A percentile compares a stretch with the other conserved stretches of the same genome.
Evolutionary conservation across 2,329 filamentous ascomycete species (phyloP).

Genomic region (Botrytis elliptica): DNA sequence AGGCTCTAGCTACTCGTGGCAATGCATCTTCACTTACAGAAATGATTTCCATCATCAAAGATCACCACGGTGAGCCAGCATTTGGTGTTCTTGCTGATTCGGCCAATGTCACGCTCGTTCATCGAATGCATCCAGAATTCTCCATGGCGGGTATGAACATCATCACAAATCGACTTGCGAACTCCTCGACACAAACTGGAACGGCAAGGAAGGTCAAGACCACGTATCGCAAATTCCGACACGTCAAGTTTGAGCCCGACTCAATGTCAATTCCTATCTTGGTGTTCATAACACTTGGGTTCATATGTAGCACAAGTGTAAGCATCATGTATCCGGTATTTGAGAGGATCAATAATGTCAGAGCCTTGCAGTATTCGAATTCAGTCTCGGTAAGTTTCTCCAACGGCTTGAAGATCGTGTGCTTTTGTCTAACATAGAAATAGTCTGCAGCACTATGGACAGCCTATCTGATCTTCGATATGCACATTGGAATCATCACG

Average conservation of each 20-base stretch:
- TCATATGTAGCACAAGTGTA: neutral
- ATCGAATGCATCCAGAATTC: conserved; percentile 14
- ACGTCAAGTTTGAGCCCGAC: neutral
- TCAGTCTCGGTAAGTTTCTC: conserved; percentile 27
- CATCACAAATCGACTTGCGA: conserved; percentile 32
- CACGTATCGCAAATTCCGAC: neutral
- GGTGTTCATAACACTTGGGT: neutral
- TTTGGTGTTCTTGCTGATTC: conserved; percentile 30
- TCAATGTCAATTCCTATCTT: neutral
- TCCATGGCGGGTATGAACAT: conserved; percentile 10
- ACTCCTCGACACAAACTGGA: conserved; percentile 27
- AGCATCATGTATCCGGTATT: conserved; percentile 33
- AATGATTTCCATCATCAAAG: conserved; percentile 28
- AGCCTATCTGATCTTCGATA: conserved; percentile 34
- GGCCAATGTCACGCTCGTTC: conserved; percentile 27
- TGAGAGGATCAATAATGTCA: conserved; percentile 33
- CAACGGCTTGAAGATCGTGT: neutral
- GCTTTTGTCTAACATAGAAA: neutral
- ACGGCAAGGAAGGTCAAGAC: conserved; percentile 24
- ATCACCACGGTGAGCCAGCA: conserved; percentile 10
- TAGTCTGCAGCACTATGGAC: conserved; percentile 33
- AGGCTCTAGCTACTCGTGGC: conserved; percentile 21
- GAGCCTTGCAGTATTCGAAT: conserved; percentile 36
- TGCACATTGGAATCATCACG: conserved; percentile 30
- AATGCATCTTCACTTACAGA: conserved; percentile 25